Base-by-base conservation (phyloP, 2,329 filamentous ascomycete genomes). In the Chaetoscypha palmicola region DNA sequence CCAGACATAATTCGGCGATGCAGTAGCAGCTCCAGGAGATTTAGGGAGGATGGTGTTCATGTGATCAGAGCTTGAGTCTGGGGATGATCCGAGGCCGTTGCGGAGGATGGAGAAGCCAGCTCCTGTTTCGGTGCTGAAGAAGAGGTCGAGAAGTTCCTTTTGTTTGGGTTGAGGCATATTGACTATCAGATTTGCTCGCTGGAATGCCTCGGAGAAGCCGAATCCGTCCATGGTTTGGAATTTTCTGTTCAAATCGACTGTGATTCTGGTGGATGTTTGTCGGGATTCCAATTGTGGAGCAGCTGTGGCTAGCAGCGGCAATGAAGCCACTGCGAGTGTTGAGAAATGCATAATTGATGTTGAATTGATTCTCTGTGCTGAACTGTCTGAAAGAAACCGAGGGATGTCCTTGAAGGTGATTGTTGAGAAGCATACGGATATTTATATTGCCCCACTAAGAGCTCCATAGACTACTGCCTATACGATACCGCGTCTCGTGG, bases 21-120 rank as follows among this genome's bases (percentile, higher is more conserved):
- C 64, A 2, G 49, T 59, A 1, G 70, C 66, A 2, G 61, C 61
- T 2, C 70, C 70, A 1, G 70, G 69, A 42, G 58, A 67, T 28
- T 56, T 66, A 1, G 71, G 71, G 32, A 68, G 58, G 48, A 75
- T 70, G 5, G 64, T 68, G 42, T 61, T 58, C 58, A 62, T 62
- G 17, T 53, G 52, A 10, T 63, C 55, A 22, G 51, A 50, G 2
- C 57, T 48, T n/a, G 59, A 56, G 26, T 66, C 64, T 2, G 37
- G 31, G 3, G 38, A 41, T 5, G 67, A 63, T 3, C 68, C 71
- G 35, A 74, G 68, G 1, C 70, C 64, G 49, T 73, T 74, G 4
- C 72, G 67, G 17, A 74, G 59, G 47, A 76, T 74, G 5, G 67
- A 68, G 43, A 76, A 61, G 0, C 71, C 72, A 2, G 71, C 71